A percentile compares a stretch with the other conserved stretches of the same genome.
phyloP scores from a whole-genome alignment of 1,139 yeast species.

The Candida sanyaensis region DNA sequence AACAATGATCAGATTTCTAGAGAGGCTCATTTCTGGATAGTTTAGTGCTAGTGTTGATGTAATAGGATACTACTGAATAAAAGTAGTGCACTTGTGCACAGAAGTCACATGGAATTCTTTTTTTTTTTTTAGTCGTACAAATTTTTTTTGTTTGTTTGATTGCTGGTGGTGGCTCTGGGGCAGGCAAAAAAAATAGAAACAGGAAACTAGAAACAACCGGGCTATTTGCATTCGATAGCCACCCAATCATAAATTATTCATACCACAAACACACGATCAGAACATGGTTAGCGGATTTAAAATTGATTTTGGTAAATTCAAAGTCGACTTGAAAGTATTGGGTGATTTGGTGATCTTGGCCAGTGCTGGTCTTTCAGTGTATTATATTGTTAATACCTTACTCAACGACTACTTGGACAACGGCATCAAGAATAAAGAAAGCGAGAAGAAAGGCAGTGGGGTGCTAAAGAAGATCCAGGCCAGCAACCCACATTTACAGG shows the following conservation, averaged over 20 bases:
- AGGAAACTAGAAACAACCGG: too few relatives aligned
- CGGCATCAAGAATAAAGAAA: slow-evolving; percentile 57
- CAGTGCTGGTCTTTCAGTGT: slow-evolving; percentile 83
- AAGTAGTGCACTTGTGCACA: too few relatives aligned
- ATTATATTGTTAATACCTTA: slow-evolving; percentile 65
- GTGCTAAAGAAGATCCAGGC: slow-evolving; percentile 61
- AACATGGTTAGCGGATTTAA: slow-evolving; percentile 34
- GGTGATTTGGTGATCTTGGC: slow-evolving; percentile 72
- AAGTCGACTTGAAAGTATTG: slow-evolving; percentile 54
- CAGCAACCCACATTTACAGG: slow-evolving; percentile 59
- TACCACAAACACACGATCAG: not conserved
- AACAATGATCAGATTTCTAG: too few relatives aligned
- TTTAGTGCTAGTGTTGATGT: too few relatives aligned
- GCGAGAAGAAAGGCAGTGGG: slow-evolving; percentile 65
- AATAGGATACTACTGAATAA: too few relatives aligned
- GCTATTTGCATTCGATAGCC: not conserved
- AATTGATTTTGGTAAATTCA: slow-evolving; percentile 42
- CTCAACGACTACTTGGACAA: slow-evolving; percentile 55
- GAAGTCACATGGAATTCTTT: too few relatives aligned
- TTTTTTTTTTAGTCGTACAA: too few relatives aligned
- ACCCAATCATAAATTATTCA: not conserved
- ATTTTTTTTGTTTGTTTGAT: too few relatives aligned
- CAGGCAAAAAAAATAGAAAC: not conserved
- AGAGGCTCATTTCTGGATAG: too few relatives aligned
- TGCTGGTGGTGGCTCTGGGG: not conserved